Conservation (phyloP, 169 alveolate species). For the Eimeria mitis region DNA sequence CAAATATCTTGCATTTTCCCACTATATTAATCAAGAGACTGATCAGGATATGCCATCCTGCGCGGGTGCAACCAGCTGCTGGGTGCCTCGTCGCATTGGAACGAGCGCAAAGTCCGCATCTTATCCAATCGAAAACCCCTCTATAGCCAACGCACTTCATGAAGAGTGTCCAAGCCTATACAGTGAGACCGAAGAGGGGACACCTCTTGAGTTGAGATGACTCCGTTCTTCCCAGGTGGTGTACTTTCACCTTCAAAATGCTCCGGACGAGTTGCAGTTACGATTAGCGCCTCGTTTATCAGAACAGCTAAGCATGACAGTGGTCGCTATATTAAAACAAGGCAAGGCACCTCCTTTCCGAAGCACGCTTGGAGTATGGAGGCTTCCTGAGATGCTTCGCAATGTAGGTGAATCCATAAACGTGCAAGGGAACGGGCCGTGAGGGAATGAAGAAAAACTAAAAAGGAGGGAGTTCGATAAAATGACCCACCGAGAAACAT, state of each 20-base stretch:
- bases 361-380: neutral
- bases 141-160: neutral
- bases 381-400: neutral
- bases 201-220: neutral
- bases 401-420: neutral
- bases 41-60: neutral
- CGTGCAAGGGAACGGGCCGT: neutral
- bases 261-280: neutral
- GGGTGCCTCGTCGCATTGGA: neutral
- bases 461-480: neutral
- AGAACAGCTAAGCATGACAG: neutral
- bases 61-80: neutral
- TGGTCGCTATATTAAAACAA: neutral
- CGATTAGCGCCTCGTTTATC: neutral
- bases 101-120: neutral
- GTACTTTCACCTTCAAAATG: neutral
- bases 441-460: neutral
- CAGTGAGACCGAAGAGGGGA: neutral
- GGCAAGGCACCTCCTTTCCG: neutral
- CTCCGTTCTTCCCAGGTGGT: neutral
- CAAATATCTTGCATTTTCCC: neutral
- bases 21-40: neutral
- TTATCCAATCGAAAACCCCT: neutral
- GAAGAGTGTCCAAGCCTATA: neutral
- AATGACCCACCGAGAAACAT: neutral